These are phyloP conservation scores for Parasarocladium wereldwijsianum DNA, from an alignment of 2,329 filamentous ascomycete species.

Conservation along the genomic window DNA sequence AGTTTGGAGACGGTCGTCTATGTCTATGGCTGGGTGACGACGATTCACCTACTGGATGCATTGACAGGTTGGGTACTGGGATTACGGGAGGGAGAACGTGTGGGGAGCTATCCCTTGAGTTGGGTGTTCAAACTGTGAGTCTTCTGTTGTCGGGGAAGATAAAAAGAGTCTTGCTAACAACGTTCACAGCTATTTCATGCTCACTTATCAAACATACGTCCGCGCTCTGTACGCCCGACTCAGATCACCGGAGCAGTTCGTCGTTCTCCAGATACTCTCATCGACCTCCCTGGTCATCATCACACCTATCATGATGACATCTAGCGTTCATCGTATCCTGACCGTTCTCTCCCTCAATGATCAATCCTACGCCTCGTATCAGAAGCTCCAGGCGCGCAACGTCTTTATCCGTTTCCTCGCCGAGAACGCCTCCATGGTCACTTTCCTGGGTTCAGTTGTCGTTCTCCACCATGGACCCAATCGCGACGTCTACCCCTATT, in stretches of 20 bases:
- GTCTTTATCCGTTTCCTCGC: constrained; percentile 54
- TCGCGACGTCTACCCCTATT: constrained; percentile 55
- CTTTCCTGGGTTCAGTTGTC: constrained; percentile 49
- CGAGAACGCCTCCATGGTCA: constrained; percentile 54
- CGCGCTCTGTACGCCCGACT: constrained; percentile 54
- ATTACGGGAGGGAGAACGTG: constrained; percentile 48
- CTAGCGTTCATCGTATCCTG: constrained; percentile 39
- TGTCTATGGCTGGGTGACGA: constrained; percentile 56
- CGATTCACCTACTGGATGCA: constrained; percentile 49
- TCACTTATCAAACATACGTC: constrained; percentile 59
- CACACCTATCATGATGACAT: constrained; percentile 49
- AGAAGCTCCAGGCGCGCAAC: constrained; percentile 50
- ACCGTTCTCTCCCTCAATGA: constrained; percentile 37
- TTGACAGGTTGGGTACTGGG: constrained; percentile 54
- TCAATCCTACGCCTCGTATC: constrained; percentile 47
- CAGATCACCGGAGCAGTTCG: constrained; percentile 49
- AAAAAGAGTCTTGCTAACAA: constrained; percentile 6
- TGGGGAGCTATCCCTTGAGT: constrained; percentile 54
- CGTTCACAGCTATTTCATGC: constrained; percentile 41
- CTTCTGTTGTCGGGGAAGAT: background rate
- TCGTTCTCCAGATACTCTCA: constrained; percentile 49
- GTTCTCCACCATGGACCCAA: constrained; percentile 54
- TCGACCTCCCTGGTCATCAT: constrained; percentile 48
- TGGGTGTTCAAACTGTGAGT: constrained; percentile 57
- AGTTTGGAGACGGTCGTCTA: constrained; percentile 54